Evolutionary conservation across 768 basidiomycete species (phyloP).

Genomic region (Astraeus odoratus): DNA sequence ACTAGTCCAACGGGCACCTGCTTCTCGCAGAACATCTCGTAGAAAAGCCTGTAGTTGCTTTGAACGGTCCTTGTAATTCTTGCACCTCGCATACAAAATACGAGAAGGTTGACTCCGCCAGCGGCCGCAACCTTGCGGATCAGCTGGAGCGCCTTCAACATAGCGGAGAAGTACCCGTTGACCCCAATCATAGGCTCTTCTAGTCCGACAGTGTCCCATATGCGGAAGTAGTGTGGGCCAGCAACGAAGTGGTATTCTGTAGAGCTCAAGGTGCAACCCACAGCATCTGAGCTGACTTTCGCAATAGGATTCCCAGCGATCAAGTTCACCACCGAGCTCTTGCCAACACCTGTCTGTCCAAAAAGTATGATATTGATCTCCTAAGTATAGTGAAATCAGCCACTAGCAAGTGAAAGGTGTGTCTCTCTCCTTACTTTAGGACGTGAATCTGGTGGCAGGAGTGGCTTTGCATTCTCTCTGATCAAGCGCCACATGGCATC

Average conservation of each 20-base stretch:
- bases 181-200: conserved; percentile 3
- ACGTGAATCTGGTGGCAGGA: neutral
- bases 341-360: conserved; percentile 5
- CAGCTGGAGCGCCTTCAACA: neutral
- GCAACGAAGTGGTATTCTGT: conserved; percentile 1
- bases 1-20: conserved; percentile 10
- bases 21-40: conserved; percentile 8
- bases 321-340: conserved; percentile 9
- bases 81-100: conserved; percentile 12
- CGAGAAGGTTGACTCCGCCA: conserved; percentile 13
- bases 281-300: conserved; percentile 12
- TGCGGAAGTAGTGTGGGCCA: conserved; percentile 1
- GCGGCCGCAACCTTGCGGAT: neutral
- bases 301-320: conserved; percentile 14
- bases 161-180: neutral
- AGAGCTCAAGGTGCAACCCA: conserved; percentile 24
- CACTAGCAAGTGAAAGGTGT: neutral
- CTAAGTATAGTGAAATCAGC: neutral
- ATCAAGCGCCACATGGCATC: neutral
- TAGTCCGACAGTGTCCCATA: conserved; percentile 18
- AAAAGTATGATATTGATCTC: conserved; percentile 3
- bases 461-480: neutral
- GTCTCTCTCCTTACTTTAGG: neutral
- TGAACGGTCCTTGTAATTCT: conserved; percentile 2
- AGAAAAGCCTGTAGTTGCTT: conserved; percentile 11